Percentiles rank a stretch among this genome's conserved stretches.
phyloP scores from a whole-genome alignment of 2,329 filamentous ascomycete species.

The Nemania sp. region DNA sequence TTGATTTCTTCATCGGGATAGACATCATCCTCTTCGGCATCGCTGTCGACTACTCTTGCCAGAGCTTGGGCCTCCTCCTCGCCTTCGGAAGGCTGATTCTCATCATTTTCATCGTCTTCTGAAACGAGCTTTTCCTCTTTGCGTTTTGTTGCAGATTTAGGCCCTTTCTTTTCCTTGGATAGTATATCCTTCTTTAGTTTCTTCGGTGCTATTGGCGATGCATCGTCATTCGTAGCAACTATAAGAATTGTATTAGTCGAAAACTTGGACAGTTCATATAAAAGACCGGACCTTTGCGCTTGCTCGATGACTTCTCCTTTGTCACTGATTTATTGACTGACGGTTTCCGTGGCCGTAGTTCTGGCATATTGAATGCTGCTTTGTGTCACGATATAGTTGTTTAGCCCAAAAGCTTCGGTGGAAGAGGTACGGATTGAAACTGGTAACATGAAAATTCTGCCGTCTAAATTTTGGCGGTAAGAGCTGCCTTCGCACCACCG shows the following conservation, averaged over 20 bases:
- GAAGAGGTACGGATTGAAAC: conserved; percentile 13
- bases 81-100: conserved; percentile 35
- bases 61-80: conserved; percentile 49
- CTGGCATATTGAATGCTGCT: conserved; percentile 45
- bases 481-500: conserved; percentile 8
- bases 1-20: conserved; percentile 51
- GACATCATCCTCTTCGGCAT: conserved; percentile 44
- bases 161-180: conserved; percentile 25
- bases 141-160: conserved; percentile 32
- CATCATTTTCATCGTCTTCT: conserved; percentile 40
- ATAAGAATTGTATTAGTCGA: conserved; percentile 7
- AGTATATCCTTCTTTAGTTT: conserved; percentile 12
- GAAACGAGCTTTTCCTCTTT: conserved; percentile 35
- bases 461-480: conserved; percentile 39
- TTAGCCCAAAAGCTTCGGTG: conserved; percentile 1
- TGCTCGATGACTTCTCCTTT: conserved; percentile 41
- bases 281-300: conserved; percentile 44
- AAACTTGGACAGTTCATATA: neutral
- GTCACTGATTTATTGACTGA: conserved; percentile 41
- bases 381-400: neutral
- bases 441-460: conserved; percentile 34
- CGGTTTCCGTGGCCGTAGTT: conserved; percentile 46
- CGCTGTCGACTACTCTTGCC: conserved; percentile 51
- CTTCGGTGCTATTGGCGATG: conserved; percentile 42
- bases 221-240: conserved; percentile 47